Base-by-base conservation (phyloP, 768 basidiomycete species). In the Kwoniella sp. region DNA sequence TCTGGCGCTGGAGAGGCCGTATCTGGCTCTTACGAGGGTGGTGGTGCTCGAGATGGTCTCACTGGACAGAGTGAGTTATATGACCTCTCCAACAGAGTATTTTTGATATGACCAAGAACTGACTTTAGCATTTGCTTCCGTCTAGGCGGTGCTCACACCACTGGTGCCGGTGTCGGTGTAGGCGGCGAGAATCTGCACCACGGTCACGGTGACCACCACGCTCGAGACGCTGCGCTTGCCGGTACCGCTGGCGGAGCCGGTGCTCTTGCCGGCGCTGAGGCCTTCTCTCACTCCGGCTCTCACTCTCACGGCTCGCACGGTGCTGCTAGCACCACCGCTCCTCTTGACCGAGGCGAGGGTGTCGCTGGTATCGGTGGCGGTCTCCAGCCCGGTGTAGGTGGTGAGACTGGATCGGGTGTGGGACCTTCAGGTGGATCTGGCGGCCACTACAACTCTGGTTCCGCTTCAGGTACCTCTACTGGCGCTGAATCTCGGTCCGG, bases 61-160 rank as follows among this genome's bases (percentile, higher is more conserved):
- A 71, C 70, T 30, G 75, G 75, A 12, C 55, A 77, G 58, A 74
- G 75, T 76, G 53, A 68, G 74, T 71, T 9, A n/a, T n/a, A n/a
- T 59, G 7, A 29, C 24, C 49, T 33, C 33, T n/a, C n/a, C n/a
- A n/a, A n/a, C n/a, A n/a, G n/a, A n/a, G n/a, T n/a, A n/a, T n/a
- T n/a, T n/a, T n/a, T n/a, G n/a, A n/a, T n/a, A n/a, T n/a, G n/a
- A n/a, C n/a, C n/a, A n/a, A n/a, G n/a, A n/a, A n/a, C n/a, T n/a
- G n/a, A n/a, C n/a, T n/a, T n/a, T n/a, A n/a, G n/a, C n/a, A n/a
- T n/a, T n/a, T n/a, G n/a, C n/a, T n/a, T 33, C 33, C 13, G 33
- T 17, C 22, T 26, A 72, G 71, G 69, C 60, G 48, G 67, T 49
- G 71, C 71, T 17, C 68, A 68, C 50, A 65, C 66, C 13, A 73